Evolutionary conservation across 345 rosid genomes (phyloP), one percentile per base, ranked within the genome.

Genomic region (Lepidium didymum): DNA sequence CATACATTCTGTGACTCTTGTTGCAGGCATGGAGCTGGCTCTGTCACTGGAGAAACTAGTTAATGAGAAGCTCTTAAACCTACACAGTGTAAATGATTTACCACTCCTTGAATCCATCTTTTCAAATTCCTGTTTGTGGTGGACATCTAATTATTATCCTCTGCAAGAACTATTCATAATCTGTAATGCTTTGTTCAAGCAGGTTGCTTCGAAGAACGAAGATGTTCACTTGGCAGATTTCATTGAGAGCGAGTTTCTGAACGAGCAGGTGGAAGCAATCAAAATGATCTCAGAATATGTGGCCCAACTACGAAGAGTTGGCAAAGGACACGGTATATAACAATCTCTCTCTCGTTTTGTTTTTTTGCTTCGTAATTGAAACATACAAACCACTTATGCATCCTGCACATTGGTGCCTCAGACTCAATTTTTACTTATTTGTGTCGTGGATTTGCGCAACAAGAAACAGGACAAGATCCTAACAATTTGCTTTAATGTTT

Each of bases 1-100:
- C 57, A 15, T 47, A 18, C 8, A 67, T 8, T 14, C 6, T 69
- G 25, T 56, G 25, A 42, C 50, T 53, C 64, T 46, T 78, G 64
- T 27, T 71, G 56, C 79, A 94, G 99, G 96, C 9, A 94, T 94
- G 97, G 99, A 94, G 80, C 75, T 94, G 21, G 84, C 97, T 3
- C 64, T 94, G 70, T 85, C 97, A 15, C 60, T 94, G 70, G 99
- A 94, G 85, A 94, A 94, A 78, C 84, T 94, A 56, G 85, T 79
- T 16, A 94, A 91, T 58, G 95, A 82, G 74, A 94, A 94, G 80
- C 91, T 94, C 54, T 60, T 91, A 74, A 78, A 76, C 68, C 76
- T 94, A 59, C 96, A 94, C 68, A 67, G 58, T 44, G 99, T 94
- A 85, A 82, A 62, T 47, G 34, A 55, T 25, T 29, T 21, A 31